These are phyloP conservation scores for Eleusine coracana DNA, from an alignment of 176 grass and related monocot genomes.

Conservation along the genomic window DNA sequence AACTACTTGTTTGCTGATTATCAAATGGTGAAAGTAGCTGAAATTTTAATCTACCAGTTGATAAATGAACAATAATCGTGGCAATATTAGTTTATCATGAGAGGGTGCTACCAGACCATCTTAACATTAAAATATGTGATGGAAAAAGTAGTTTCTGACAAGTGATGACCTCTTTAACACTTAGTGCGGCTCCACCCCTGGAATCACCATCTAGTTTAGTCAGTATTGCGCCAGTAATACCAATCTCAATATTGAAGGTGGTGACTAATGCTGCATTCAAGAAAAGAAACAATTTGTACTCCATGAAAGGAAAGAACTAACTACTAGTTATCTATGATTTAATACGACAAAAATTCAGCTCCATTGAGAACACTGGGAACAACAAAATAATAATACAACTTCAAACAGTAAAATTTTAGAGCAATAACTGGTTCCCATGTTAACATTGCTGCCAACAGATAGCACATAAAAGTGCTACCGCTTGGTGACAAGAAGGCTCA, in stretches of 20 bases:
- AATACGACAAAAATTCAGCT: constrained; percentile 6
- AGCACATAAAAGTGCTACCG: background rate
- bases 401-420: constrained; percentile 10
- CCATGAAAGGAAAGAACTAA: background rate
- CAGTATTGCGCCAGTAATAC: constrained; percentile 94
- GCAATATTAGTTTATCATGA: constrained; percentile 4
- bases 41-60: background rate
- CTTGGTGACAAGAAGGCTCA: background rate
- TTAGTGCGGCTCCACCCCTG: constrained; percentile 94
- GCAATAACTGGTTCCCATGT: background rate
- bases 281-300: constrained; percentile 30
- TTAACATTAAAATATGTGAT: constrained; percentile 19
- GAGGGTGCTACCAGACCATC: background rate
- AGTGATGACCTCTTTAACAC: constrained; percentile 86
- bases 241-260: constrained; percentile 97
- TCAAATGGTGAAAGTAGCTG: constrained; percentile 16
- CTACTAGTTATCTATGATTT: background rate
- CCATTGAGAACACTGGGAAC: background rate
- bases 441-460: background rate
- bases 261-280: constrained; percentile 75
- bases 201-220: constrained; percentile 97
- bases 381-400: background rate
- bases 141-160: constrained; percentile 7
- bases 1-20: background rate
- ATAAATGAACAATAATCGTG: background rate